Evolutionary conservation across 2,329 filamentous ascomycete genomes (phyloP).

Genomic region (Trichoderma semiorbis): DNA sequence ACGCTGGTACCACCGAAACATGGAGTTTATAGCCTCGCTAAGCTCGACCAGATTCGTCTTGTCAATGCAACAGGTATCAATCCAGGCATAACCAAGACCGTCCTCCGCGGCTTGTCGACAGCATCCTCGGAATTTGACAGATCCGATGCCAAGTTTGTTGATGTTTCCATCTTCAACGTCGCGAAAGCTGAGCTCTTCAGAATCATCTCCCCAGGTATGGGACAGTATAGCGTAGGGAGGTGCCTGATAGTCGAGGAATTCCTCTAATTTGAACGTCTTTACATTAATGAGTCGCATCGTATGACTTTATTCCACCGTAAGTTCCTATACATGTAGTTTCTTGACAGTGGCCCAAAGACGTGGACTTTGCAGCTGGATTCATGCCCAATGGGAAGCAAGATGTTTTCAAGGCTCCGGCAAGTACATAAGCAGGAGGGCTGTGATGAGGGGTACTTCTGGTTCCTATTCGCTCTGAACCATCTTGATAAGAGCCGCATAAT

Average conservation of each 20-base stretch:
- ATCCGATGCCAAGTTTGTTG: neutral
- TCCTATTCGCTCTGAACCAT: neutral
- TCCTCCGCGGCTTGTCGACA: slow-evolving; percentile 20
- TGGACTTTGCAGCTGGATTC: neutral
- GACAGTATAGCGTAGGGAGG: slow-evolving; percentile 33
- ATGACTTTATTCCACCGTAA: neutral
- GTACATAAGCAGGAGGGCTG: neutral
- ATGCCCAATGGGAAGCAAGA: neutral
- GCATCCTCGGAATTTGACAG: neutral
- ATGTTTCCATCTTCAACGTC: neutral
- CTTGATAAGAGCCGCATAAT: neutral
- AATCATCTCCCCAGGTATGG: slow-evolving; percentile 28
- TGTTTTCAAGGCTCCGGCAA: neutral
- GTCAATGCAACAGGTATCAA: slow-evolving; percentile 24
- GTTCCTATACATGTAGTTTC: neutral
- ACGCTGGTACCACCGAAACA: slow-evolving; percentile 21
- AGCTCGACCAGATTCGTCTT: slow-evolving; percentile 20
- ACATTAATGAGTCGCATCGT: slow-evolving; percentile 27
- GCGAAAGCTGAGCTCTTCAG: slow-evolving; percentile 6
- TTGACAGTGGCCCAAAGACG: neutral
- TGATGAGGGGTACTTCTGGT: neutral
- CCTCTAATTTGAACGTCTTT: slow-evolving; percentile 21
- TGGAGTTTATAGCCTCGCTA: slow-evolving; percentile 22
- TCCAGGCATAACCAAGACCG: slow-evolving; percentile 20
- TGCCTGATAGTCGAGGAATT: slow-evolving; percentile 18